Conservation (phyloP, 2,329 filamentous ascomycete genomes). For the Anthostomella pinea region DNA sequence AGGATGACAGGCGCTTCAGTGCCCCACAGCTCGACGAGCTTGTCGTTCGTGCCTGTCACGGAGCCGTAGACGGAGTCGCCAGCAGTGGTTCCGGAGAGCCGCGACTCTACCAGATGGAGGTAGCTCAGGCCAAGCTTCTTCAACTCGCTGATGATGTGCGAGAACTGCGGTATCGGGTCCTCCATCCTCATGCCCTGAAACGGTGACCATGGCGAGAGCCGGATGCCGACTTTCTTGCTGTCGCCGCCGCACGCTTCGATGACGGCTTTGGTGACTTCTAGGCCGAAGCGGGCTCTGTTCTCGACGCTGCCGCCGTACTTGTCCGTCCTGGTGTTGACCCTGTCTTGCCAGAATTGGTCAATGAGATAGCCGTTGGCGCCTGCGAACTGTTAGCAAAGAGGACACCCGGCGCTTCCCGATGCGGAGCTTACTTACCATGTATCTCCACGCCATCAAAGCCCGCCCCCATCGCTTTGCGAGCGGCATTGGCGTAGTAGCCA, state of each 20-base stretch:
- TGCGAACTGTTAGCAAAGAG: slow-evolving; percentile 57
- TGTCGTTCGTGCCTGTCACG: too few species aligned
- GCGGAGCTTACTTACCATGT: slow-evolving; percentile 48
- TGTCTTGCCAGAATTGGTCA: slow-evolving; percentile 48
- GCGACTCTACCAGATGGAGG: slow-evolving; percentile 58
- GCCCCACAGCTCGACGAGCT: too few species aligned
- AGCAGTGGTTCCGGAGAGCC: slow-evolving; percentile 44
- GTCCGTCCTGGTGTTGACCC: slow-evolving; percentile 13
- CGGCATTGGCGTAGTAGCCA: slow-evolving; percentile 51
- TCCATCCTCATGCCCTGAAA: slow-evolving; percentile 63
- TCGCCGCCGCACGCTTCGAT: too few species aligned
- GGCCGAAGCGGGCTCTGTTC: slow-evolving; percentile 41
- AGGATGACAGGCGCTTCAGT: slow-evolving; percentile 27
- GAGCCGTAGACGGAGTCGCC: slow-evolving; percentile 29
- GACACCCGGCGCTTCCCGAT: slow-evolving; percentile 55
- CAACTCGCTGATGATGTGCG: slow-evolving; percentile 49
- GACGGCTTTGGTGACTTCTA: slow-evolving; percentile 46
- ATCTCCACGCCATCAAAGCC: slow-evolving; percentile 71
- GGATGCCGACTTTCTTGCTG: slow-evolving; percentile 52
- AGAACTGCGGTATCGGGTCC: slow-evolving; percentile 61
- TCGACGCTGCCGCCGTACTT: slow-evolving; percentile 12
- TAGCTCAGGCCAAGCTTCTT: slow-evolving; percentile 53
- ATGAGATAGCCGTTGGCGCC: slow-evolving; percentile 51
- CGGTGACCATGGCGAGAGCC: slow-evolving; percentile 55
- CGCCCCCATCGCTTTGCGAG: slow-evolving; percentile 54